A percentile compares a stretch with the other conserved stretches of the same genome.
Conservation (phyloP, 192 early-diverging fungal genomes). For the Obelidium mucronatum region DNA sequence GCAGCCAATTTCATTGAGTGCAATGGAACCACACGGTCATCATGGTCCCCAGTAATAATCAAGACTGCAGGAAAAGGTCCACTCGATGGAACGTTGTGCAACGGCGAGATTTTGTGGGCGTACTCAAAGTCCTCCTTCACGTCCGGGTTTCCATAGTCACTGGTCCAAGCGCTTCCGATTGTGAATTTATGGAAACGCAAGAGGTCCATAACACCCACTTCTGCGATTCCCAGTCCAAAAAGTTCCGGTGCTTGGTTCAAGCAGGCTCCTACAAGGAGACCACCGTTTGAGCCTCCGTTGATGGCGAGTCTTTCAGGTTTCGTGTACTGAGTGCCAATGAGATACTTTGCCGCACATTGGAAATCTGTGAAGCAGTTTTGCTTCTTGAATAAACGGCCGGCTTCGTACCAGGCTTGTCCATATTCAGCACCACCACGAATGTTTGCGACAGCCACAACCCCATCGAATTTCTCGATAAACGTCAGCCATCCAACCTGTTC, state of each 20-base stretch:
- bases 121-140: slow-evolving; percentile 71
- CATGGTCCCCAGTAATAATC: slow-evolving; percentile 72
- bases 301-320: slow-evolving; percentile 60
- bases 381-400: slow-evolving; percentile 66
- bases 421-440: slow-evolving; percentile 77
- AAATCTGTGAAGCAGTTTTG: slow-evolving; percentile 83
- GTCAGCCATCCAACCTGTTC: slow-evolving; percentile 43
- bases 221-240: slow-evolving; percentile 68
- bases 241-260: slow-evolving; percentile 79
- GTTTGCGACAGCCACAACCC: slow-evolving; percentile 68
- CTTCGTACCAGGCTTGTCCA: slow-evolving; percentile 59
- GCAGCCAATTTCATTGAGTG: slow-evolving; percentile 75
- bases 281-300: slow-evolving; percentile 77
- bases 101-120: slow-evolving; percentile 56
- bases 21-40: slow-evolving; percentile 71
- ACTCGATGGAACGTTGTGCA: slow-evolving; percentile 67
- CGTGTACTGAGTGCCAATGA: slow-evolving; percentile 67
- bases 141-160: slow-evolving; percentile 73
- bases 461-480: slow-evolving; percentile 64
- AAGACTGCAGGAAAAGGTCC: slow-evolving; percentile 66
- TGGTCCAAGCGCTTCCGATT: slow-evolving; percentile 73
- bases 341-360: slow-evolving; percentile 69
- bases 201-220: slow-evolving; percentile 78
- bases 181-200: slow-evolving; percentile 82
- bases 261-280: slow-evolving; percentile 72